phyloP scores from a whole-genome alignment of 1,139 yeast species.

The Diutina pseudorugosa region DNA sequence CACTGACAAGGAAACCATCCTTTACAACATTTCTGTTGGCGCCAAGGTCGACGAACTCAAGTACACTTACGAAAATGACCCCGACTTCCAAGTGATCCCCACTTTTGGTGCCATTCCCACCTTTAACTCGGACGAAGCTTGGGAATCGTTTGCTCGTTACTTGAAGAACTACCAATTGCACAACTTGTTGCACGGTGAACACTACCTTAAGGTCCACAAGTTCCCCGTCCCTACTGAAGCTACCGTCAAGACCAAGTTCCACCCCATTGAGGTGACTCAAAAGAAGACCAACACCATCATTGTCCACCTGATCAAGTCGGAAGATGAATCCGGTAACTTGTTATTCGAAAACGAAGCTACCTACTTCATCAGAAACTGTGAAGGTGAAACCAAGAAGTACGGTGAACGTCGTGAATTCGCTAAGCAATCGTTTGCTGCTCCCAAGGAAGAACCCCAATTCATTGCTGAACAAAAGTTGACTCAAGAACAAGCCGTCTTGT shows the following conservation, averaged over 20 bases:
- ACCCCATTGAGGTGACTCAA: slow-evolving; percentile 66
- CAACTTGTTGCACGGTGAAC: slow-evolving; percentile 91
- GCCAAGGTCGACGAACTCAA: slow-evolving; percentile 68
- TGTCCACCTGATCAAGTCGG: slow-evolving; percentile 62
- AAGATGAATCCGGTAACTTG: slow-evolving; percentile 58
- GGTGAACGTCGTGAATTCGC: slow-evolving; percentile 46
- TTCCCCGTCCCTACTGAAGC: slow-evolving; percentile 76
- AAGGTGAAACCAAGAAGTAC: slow-evolving; percentile 45
- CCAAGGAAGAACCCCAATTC: slow-evolving; percentile 58
- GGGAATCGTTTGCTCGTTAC: slow-evolving; percentile 40
- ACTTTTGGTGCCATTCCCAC: slow-evolving; percentile 84
- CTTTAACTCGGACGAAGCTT: slow-evolving; percentile 38
- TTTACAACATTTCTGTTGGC: slow-evolving; percentile 86
- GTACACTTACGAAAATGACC: slow-evolving; percentile 67
- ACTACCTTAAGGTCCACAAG: slow-evolving; percentile 68
- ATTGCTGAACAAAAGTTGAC: slow-evolving; percentile 45
- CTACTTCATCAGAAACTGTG: slow-evolving; percentile 75
- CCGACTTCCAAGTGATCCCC: slow-evolving; percentile 81
- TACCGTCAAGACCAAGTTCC: slow-evolving; percentile 44
- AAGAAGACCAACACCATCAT: slow-evolving; percentile 84
- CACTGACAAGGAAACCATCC: slow-evolving; percentile 54
- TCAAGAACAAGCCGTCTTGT: slow-evolving; percentile 75
- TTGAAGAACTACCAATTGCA: slow-evolving; percentile 81
- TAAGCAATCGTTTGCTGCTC: slow-evolving; percentile 52
- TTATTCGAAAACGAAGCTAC: slow-evolving; percentile 78